phyloP scores from a whole-genome alignment of 1,284 basidiomycete species.

The Sporisorium iseilematis-ciliati region DNA sequence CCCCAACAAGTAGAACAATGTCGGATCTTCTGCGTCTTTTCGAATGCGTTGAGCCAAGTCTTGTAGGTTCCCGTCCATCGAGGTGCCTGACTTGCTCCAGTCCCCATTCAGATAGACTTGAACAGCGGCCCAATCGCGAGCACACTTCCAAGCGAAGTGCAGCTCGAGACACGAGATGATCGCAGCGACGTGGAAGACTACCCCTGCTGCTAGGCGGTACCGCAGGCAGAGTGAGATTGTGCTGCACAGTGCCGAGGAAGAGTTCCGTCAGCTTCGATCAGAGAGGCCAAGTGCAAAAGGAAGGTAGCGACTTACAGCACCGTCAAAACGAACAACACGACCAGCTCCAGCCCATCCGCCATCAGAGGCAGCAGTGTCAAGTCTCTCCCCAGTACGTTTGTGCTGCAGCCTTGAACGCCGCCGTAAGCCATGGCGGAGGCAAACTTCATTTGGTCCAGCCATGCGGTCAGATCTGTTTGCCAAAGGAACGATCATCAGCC shows the following conservation, averaged over 20 bases:
- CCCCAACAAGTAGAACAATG: slow-evolving; percentile 35
- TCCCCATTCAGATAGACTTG: slow-evolving; percentile 29
- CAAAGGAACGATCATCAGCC: not conserved
- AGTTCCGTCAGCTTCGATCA: not conserved
- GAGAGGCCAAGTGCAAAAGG: too few species aligned
- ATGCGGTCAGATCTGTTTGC: slow-evolving; percentile 13
- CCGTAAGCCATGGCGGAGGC: not conserved
- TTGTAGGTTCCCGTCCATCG: not conserved
- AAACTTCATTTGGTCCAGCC: slow-evolving; percentile 19
- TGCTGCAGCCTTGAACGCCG: slow-evolving; percentile 11
- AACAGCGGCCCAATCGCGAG: slow-evolving; percentile 33
- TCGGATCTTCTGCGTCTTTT: slow-evolving; percentile 22
- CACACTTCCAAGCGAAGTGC: slow-evolving; percentile 41
- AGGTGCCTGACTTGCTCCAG: slow-evolving; percentile 8
- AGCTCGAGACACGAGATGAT: slow-evolving; percentile 26
- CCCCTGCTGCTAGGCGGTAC: slow-evolving; percentile 13
- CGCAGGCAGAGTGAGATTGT: slow-evolving; percentile 20
- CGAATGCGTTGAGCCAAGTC: slow-evolving; percentile 17
- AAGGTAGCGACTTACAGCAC: slow-evolving; percentile 20
- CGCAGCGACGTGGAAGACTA: slow-evolving; percentile 23
- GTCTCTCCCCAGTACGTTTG: slow-evolving; percentile 22
- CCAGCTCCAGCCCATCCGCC: slow-evolving; percentile 21
- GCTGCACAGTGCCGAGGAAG: not conserved
- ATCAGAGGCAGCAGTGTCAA: slow-evolving; percentile 39
- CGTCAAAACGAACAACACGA: slow-evolving; percentile 23